Conservation (phyloP, 805 yeast genomes). For the Candida ponderosae region DNA sequence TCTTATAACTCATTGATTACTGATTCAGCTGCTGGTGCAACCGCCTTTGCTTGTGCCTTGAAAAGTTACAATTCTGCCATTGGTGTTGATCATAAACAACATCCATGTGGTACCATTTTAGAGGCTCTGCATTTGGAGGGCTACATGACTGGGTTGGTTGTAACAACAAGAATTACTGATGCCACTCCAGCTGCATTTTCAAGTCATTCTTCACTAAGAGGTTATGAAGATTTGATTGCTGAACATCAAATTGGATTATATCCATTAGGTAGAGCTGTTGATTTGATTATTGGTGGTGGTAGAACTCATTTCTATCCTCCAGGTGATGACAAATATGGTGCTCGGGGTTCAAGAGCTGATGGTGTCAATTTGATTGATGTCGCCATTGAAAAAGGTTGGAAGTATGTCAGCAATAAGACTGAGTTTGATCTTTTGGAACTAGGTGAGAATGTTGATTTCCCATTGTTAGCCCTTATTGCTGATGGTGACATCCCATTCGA, state of each 20-base stretch:
- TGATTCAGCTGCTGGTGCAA: conserved; percentile 97
- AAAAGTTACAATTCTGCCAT: conserved; percentile 89
- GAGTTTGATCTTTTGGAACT: conserved; percentile 48
- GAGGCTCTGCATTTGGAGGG: conserved; percentile 84
- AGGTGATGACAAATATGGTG: conserved; percentile 22
- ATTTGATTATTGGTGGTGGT: conserved; percentile 88
- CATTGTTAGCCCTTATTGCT: conserved; percentile 71
- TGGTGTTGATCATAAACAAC: conserved; percentile 61
- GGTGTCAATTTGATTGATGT: conserved; percentile 57
- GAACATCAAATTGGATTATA: conserved; percentile 79
- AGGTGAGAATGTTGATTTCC: conserved; percentile 64
- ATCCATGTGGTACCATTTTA: conserved; percentile 82
- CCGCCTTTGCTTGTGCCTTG: conserved; percentile 80
- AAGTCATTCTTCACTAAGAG: conserved; percentile 68
- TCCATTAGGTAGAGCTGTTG: conserved; percentile 73
- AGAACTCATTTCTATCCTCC: conserved; percentile 70
- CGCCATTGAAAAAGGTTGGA: conserved; percentile 57
- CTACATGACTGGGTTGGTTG: conserved; percentile 81
- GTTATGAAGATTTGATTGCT: conserved; percentile 80
- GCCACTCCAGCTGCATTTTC: conserved; percentile 93
- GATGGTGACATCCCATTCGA: conserved; percentile 79
- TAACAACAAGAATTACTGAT: conserved; percentile 86
- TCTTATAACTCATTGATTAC: conserved; percentile 74
- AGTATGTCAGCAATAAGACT: conserved; percentile 49
- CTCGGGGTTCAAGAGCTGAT: conserved; percentile 60